Base-by-base conservation (phyloP, 352 stramenopile species). In the Plasmopara viticola region DNA sequence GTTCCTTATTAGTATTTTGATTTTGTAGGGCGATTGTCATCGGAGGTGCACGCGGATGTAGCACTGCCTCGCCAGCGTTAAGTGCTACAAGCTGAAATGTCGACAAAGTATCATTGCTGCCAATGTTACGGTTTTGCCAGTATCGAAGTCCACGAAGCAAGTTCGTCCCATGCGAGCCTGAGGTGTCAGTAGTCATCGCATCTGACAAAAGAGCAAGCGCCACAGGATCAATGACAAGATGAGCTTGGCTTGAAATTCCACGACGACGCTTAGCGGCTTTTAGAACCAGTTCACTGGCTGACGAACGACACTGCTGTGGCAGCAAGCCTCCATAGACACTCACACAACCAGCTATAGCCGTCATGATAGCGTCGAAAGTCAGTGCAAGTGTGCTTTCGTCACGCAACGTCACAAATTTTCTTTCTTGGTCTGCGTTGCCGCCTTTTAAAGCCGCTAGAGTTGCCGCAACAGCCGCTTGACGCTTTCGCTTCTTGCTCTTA, bases 401-500 rank as follows among this genome's bases (percentile, higher is more conserved):
- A n/a, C 71, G 65, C n/a, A 68, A 48, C 25, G 81, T 84, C 42
- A 89, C 59, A 53, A 86, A 90, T n/a, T 38, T 64, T 10, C 62
- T 25, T 28, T 63, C 56, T 12, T 29, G 42, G 1, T 42, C 50
- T 13, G 44, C 35, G 20, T 51, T 62, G 5, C 59, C 48, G 48
- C 56, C 59, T 17, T 66, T 68, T 10, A 72, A 46, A 20, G 52
- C 66, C 15, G 70, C 65, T 2, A 74, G 54, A 8, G 69, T 64
- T 14, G 85, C 70, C 45, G 78, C 67, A 28, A 78, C 72, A 17
- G 66, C 73, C 25, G 73, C 66, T 48, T 87, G 75, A 33, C 83
- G 83, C 66, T 90, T 90, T 45, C 83, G 80, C 62, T 94, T 94
- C 66, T 94, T 94, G 56, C 75, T 83, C 55, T 90, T 93, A 20